phyloP scores from a whole-genome alignment of 176 grass and related monocot species.

The Aegilops bicornis region DNA sequence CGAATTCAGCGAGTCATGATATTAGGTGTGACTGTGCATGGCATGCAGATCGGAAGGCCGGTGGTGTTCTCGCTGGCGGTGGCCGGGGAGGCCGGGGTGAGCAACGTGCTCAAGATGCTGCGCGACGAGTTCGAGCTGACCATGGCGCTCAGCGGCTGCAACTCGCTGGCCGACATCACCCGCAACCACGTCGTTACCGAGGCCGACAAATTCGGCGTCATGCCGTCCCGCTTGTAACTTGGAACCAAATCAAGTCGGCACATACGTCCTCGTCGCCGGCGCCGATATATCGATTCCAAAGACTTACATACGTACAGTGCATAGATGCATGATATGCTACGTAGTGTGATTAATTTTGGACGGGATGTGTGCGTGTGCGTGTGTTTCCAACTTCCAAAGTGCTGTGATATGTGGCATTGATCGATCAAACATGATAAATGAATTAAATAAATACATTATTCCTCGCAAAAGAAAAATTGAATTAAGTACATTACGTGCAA shows the following conservation, averaged over 20 bases:
- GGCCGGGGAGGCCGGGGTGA: conserved; percentile 73
- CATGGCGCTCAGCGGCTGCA: conserved; percentile 93
- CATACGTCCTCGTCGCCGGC: background rate
- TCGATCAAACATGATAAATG: background rate
- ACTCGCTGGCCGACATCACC: conserved; percentile 78
- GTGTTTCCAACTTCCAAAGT: background rate
- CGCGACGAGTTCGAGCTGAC: conserved; percentile 92
- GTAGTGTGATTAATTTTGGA: background rate
- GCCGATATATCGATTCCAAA: background rate
- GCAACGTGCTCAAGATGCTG: conserved; percentile 82
- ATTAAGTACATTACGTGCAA: background rate
- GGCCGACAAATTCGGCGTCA: conserved; percentile 46
- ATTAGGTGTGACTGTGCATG: too few relatives aligned
- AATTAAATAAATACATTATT: too few relatives aligned
- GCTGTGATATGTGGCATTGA: background rate
- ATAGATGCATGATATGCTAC: background rate
- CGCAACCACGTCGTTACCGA: conserved; percentile 93
- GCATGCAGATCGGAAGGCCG: conserved; percentile 68
- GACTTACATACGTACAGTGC: background rate
- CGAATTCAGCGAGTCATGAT: background rate
- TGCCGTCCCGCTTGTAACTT: conserved; percentile 65
- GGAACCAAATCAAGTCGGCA: background rate
- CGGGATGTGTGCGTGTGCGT: background rate
- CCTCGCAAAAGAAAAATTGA: too few relatives aligned
- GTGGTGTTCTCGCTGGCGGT: conserved; percentile 86